These are phyloP conservation scores for Cairneyella variabilis DNA, from an alignment of 495 filamentous ascomycete species.

Conservation along the genomic window DNA sequence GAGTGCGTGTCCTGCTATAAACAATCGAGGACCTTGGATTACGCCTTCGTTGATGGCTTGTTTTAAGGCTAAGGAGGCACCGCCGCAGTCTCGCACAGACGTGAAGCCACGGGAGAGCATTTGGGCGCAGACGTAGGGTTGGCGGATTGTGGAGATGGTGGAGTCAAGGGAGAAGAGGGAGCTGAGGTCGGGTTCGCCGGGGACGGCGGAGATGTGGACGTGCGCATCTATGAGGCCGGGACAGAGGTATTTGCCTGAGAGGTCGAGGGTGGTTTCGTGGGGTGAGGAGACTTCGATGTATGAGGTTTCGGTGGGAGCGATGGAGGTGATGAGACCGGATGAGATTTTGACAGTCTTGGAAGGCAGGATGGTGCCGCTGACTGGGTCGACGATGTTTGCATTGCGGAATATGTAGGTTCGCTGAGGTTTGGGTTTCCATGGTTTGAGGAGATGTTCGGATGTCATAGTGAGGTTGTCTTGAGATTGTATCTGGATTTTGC, in stretches of 20 bases:
- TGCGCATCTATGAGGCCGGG: constrained; percentile 59
- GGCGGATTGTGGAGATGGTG: constrained; percentile 36
- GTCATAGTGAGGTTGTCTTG: not conserved
- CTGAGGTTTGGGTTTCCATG: constrained; percentile 13
- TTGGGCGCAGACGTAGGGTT: constrained; percentile 41
- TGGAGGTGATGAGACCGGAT: constrained; percentile 4
- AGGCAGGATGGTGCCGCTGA: not conserved
- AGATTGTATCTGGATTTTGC: too few relatives aligned
- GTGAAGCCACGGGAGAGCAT: constrained; percentile 54
- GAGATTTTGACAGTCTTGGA: constrained; percentile 10
- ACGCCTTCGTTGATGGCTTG: constrained; percentile 48
- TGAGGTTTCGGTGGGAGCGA: not conserved
- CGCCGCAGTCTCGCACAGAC: constrained; percentile 48
- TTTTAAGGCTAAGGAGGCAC: constrained; percentile 45
- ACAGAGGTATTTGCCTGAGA: constrained; percentile 43
- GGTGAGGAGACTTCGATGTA: not conserved
- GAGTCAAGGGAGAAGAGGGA: constrained; percentile 32
- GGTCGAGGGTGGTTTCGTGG: constrained; percentile 29
- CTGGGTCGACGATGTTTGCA: constrained; percentile 10
- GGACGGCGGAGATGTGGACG: constrained; percentile 41
- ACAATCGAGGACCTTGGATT: constrained; percentile 40
- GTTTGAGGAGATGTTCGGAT: constrained; percentile 6
- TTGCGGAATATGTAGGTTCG: constrained; percentile 13
- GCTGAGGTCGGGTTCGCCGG: constrained; percentile 7
- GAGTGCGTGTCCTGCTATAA: constrained; percentile 34